Percentiles rank a stretch among this genome's conserved stretches.
Conservation (phyloP, 2,329 filamentous ascomycete species). For the Neopestalotiopsis rosae region DNA sequence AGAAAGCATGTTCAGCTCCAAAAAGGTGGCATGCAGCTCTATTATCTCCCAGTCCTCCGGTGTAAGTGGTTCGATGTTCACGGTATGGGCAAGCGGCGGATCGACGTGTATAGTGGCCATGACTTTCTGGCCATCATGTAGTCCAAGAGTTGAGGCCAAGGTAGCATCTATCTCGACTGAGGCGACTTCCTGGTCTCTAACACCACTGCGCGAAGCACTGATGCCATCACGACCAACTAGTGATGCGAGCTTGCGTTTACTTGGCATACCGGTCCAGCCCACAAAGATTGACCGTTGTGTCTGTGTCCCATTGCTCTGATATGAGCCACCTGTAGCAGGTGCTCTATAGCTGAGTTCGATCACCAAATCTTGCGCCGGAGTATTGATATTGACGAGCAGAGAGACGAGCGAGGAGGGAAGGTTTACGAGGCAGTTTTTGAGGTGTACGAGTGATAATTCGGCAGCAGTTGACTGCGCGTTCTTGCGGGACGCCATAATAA, state of each 20-base stretch:
- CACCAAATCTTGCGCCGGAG: constrained; percentile 92
- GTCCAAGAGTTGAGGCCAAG: constrained; percentile 76
- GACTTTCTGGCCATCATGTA: constrained; percentile 83
- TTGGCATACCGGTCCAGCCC: constrained; percentile 98
- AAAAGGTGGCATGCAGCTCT: constrained; percentile 92
- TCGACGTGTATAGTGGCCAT: constrained; percentile 78
- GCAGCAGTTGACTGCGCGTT: constrained; percentile 71
- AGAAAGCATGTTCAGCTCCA: constrained; percentile 90
- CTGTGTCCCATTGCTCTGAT: constrained; percentile 48
- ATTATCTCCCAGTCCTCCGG: constrained; percentile 99
- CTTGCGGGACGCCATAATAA: constrained; percentile 40
- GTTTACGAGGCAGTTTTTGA: constrained; percentile 96
- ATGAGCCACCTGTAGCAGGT: constrained; percentile 47
- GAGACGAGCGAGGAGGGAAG: constrained; percentile 84
- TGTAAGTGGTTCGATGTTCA: constrained; percentile 95
- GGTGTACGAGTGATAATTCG: constrained; percentile 82
- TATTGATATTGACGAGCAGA: constrained; percentile 86
- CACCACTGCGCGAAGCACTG: constrained; percentile 59
- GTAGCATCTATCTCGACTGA: constrained; percentile 88
- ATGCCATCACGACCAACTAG: constrained; percentile 78
- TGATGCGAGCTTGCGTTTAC: constrained; percentile 79
- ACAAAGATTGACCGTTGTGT: constrained; percentile 77
- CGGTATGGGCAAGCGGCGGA: constrained; percentile 87
- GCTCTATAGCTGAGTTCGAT: constrained; percentile 84
- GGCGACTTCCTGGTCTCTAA: constrained; percentile 76